Evolutionary conservation across 2,329 filamentous ascomycete species (phyloP), one percentile per base, ranked within the genome.

Genomic region (Alternaria longipes): DNA sequence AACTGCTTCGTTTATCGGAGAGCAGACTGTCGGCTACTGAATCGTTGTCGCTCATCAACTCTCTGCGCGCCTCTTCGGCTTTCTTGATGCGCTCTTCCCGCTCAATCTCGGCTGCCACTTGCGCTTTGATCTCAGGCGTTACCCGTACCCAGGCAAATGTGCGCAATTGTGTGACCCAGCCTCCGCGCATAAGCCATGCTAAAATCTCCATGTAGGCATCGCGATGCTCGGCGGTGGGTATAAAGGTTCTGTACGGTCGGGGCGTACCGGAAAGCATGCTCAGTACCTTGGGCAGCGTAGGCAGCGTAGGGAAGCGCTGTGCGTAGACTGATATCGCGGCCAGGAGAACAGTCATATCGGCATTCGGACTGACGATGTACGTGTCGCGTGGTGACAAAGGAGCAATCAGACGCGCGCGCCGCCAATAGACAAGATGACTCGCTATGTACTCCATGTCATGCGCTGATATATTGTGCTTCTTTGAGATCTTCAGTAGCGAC

Each of bases 351-450:
- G 85, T 83, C 70, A 93, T 86, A 71, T 97, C 90, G 63, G 93
- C 93, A 75, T 97, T 96, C 0, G 94, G 94, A 2, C 92, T 96
- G 28, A 97, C 87, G 34, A 98, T 91, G 78, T 98, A 99, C 11
- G 90, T 91, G 75, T 98, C 94, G 49, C 94, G 87, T 44, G 91
- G 91, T 73, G 97, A 93, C 6, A 99, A 86, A 0, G 95, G 95
- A 5, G 93, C 91, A 41, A 98, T 94, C 16, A 94, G 91, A 62
- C 96, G 91, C 47, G 94, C 95, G 59, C 94, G 90, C 24, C 95
- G 90, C 94, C 94, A 98, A 81, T 96, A 97, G 63, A 98, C 93
- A 64, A 99, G 90, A 81, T 98, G 95, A 59, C 92, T 91, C 9
- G 94, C 93, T 64, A 97, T 91, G 69, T 92, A 90, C 65, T 94